Conservation (phyloP, 176 grass and related monocot genomes). For the Juncus effusus region DNA sequence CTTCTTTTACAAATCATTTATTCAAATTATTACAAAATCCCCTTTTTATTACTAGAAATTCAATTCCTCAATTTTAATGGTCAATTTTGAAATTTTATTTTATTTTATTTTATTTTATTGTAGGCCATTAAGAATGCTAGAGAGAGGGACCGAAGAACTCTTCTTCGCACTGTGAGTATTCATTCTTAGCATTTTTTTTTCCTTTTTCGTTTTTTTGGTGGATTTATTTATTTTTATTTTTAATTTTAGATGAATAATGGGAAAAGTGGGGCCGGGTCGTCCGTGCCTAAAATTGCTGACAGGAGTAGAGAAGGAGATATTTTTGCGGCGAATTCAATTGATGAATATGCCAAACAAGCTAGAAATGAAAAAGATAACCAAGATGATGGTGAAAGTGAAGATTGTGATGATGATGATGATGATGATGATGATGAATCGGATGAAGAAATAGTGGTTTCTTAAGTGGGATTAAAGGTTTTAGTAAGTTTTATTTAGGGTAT, state of each 20-base stretch:
- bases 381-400: conserved; percentile 34
- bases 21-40: not conserved
- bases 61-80: not conserved
- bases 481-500: not conserved
- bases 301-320: conserved; percentile 67
- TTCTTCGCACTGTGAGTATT: conserved; percentile 74
- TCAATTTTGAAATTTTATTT: too few species aligned
- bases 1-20: not conserved
- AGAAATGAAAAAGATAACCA: conserved; percentile 39
- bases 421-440: conserved; percentile 6
- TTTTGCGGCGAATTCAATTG: conserved; percentile 49
- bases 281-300: conserved; percentile 65
- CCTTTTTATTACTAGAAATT: conserved; percentile 22
- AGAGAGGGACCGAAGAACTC: conserved; percentile 74
- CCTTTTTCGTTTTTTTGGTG: conserved; percentile 8
- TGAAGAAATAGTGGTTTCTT: too few species aligned
- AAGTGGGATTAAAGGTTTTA: not conserved
- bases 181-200: conserved; percentile 6
- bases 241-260: conserved; percentile 67
- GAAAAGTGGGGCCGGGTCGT: conserved; percentile 25
- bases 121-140: conserved; percentile 81
- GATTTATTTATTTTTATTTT: conserved; percentile 18
- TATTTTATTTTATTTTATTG: not conserved
- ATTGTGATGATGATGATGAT: conserved; percentile 1
- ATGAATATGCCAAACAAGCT: conserved; percentile 58